Evolutionary conservation across 2,329 filamentous ascomycete genomes (phyloP).

Genomic region (Penicillium sp.): DNA sequence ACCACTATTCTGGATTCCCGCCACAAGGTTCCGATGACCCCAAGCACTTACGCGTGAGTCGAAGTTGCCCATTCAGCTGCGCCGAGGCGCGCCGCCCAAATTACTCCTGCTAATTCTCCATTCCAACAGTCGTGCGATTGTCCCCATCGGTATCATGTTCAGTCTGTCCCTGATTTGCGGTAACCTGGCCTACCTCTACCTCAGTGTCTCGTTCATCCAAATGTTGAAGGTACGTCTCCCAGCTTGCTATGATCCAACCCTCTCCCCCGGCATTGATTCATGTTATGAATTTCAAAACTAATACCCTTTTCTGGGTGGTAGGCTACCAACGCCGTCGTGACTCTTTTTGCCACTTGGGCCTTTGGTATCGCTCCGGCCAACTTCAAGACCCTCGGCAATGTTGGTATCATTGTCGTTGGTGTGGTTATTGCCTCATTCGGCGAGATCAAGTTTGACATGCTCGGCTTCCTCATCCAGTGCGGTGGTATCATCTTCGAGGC

Average conservation of each 20-base stretch:
- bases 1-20: slow-evolving; percentile 84
- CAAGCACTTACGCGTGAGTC: slow-evolving; percentile 66
- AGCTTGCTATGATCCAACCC: background rate
- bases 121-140: slow-evolving; percentile 61
- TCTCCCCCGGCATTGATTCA: no score
- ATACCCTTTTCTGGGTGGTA: slow-evolving; percentile 27
- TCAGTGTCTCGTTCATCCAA: slow-evolving; percentile 95
- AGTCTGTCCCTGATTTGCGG: slow-evolving; percentile 93
- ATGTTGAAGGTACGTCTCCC: slow-evolving; percentile 75
- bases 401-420: slow-evolving; percentile 87
- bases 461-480: slow-evolving; percentile 62
- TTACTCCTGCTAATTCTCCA: background rate
- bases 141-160: slow-evolving; percentile 94
- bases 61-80: background rate
- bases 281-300: background rate
- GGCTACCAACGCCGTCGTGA: slow-evolving; percentile 90
- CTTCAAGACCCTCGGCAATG: slow-evolving; percentile 79
- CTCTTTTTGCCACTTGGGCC: slow-evolving; percentile 79
- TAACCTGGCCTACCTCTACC: slow-evolving; percentile 90
- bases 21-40: slow-evolving; percentile 94
- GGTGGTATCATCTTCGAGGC: slow-evolving; percentile 73
- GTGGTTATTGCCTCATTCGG: slow-evolving; percentile 89
- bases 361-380: slow-evolving; percentile 77
- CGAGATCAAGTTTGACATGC: slow-evolving; percentile 75
- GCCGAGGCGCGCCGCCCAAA: background rate